Evolutionary conservation across 768 basidiomycete genomes (phyloP).

Genomic region (Piloderma croceum): DNA sequence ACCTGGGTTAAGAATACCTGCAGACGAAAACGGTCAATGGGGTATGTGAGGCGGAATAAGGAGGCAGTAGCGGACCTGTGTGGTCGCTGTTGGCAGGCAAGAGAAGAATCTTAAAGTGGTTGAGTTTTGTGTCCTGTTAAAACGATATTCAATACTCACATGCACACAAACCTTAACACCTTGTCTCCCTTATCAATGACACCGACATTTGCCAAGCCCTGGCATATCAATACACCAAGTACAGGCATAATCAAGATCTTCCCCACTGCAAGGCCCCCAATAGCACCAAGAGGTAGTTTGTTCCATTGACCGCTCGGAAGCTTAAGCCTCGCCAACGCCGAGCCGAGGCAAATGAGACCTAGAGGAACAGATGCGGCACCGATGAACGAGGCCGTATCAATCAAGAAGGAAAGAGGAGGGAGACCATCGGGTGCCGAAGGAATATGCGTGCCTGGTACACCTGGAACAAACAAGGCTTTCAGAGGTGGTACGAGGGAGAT

Average conservation of each 20-base stretch:
- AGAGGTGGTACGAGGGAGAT: constrained; percentile 52
- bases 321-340: constrained; percentile 53
- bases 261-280: constrained; percentile 44
- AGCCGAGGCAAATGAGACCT: constrained; percentile 57
- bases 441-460: constrained; percentile 37
- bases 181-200: constrained; percentile 48
- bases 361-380: constrained; percentile 61
- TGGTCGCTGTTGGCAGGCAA: constrained; percentile 56
- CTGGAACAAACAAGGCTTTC: constrained; percentile 53
- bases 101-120: constrained; percentile 61
- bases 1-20: constrained; percentile 63
- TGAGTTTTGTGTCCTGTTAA: background rate
- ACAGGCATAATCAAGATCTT: constrained; percentile 56
- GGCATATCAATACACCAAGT: constrained; percentile 52
- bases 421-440: constrained; percentile 57
- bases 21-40: background rate
- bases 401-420: constrained; percentile 58
- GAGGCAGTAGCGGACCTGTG: constrained; percentile 36
- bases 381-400: constrained; percentile 53
- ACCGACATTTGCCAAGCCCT: constrained; percentile 41
- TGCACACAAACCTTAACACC: constrained; percentile 61
- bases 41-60: background rate
- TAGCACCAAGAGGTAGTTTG: constrained; percentile 45
- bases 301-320: constrained; percentile 45
- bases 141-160: constrained; percentile 38